Conservation (phyloP, 768 basidiomycete species). For the Floccularia luteovirens region DNA sequence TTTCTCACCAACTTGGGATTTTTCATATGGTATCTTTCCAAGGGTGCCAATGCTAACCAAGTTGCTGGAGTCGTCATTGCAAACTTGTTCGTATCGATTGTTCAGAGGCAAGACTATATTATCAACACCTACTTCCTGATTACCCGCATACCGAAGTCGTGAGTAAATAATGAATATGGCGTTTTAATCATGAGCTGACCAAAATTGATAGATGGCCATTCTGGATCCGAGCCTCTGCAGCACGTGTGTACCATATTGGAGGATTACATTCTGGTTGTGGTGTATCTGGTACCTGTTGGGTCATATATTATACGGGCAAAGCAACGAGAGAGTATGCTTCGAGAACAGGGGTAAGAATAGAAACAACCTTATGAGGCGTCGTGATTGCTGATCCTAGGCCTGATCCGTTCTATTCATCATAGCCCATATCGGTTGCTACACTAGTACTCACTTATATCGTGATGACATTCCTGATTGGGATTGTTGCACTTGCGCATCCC, state of each 20-base stretch:
- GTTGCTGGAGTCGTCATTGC: constrained; percentile 30
- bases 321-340: constrained; percentile 26
- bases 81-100: constrained; percentile 34
- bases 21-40: constrained; percentile 30
- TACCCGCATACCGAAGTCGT: constrained; percentile 24
- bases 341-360: constrained; percentile 12
- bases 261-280: constrained; percentile 49
- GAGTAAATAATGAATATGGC: not conserved
- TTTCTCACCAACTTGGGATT: constrained; percentile 42
- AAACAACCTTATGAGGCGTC: too few species aligned
- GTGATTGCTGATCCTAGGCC: too few species aligned
- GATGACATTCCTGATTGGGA: constrained; percentile 34
- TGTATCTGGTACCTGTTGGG: constrained; percentile 44
- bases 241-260: constrained; percentile 47
- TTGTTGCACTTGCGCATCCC: constrained; percentile 44
- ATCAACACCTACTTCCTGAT: constrained; percentile 45
- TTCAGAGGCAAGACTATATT: constrained; percentile 43
- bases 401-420: too few species aligned
- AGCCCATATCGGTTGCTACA: constrained; percentile 7
- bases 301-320: constrained; percentile 39
- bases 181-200: not conserved
- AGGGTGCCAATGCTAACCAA: constrained; percentile 25
- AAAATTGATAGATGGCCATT: constrained; percentile 19
- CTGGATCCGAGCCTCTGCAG: constrained; percentile 36
- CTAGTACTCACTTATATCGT: constrained; percentile 28